Evolutionary conservation across 1,284 basidiomycete species (phyloP).

Genomic region (Cutaneotrichosporon cutaneum): DNA sequence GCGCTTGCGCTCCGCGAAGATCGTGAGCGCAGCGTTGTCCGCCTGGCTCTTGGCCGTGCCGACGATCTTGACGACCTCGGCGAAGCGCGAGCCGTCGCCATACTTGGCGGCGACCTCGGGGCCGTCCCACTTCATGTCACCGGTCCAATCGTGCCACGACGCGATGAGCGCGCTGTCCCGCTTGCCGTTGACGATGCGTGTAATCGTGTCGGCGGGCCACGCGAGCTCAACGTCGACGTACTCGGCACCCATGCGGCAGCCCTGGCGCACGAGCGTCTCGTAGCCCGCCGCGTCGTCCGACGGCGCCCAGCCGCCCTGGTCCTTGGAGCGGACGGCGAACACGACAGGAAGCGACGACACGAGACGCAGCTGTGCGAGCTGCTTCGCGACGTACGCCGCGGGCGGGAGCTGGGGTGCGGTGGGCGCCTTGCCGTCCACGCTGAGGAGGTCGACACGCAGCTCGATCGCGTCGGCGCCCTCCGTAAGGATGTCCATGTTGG

Average conservation of each 20-base stretch:
- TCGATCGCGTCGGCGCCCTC: constrained; percentile 92
- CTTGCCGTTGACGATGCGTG: constrained; percentile 64
- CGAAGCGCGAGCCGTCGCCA: constrained; percentile 63
- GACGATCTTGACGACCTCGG: constrained; percentile 91
- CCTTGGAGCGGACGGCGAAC: constrained; percentile 82
- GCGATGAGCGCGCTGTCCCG: constrained; percentile 78
- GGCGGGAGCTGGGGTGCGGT: constrained; percentile 63
- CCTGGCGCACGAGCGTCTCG: constrained; percentile 74
- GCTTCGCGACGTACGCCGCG: constrained; percentile 71
- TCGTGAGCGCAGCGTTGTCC: constrained; percentile 77
- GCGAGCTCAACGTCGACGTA: constrained; percentile 90
- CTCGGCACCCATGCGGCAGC: constrained; percentile 80
- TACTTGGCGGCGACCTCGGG: constrained; percentile 68
- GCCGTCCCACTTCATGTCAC: constrained; percentile 78
- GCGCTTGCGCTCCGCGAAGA: constrained; percentile 62
- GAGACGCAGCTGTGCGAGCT: constrained; percentile 76
- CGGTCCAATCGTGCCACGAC: constrained; percentile 92
- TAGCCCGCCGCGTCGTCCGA: constrained; percentile 72
- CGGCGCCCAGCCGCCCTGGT: constrained; percentile 91
- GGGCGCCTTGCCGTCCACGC: constrained; percentile 55
- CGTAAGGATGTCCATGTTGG: constrained; percentile 68
- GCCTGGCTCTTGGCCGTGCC: constrained; percentile 72
- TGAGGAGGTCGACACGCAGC: constrained; percentile 86
- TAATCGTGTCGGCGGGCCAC: constrained; percentile 65
- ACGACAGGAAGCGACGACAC: constrained; percentile 81